Evolutionary conservation across 164 flowering plant species (phyloP).

Genomic region (Liquidambar formosana): DNA sequence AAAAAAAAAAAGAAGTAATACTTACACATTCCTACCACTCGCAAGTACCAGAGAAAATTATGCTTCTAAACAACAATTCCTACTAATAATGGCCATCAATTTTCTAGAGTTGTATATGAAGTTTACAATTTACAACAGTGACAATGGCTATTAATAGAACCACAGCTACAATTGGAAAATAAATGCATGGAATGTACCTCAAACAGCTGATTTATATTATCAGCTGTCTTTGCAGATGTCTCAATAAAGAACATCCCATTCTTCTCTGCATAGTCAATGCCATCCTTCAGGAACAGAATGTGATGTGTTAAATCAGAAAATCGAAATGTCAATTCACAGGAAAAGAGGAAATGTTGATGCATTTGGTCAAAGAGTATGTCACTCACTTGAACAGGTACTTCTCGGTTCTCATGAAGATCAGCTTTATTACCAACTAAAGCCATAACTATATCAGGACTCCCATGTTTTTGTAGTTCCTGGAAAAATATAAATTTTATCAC

Average conservation of each 20-base stretch:
- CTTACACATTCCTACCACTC: too few relatives aligned
- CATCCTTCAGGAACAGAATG: slow-evolving; percentile 62
- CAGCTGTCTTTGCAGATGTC: slow-evolving; percentile 99
- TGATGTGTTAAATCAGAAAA: not conserved
- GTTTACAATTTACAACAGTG: not conserved
- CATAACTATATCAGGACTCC: slow-evolving; percentile 91
- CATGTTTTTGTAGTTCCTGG: slow-evolving; percentile 97
- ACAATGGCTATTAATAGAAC: not conserved
- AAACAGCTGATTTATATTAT: slow-evolving; percentile 93
- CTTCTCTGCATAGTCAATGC: slow-evolving; percentile 85
- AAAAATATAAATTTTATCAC: not conserved
- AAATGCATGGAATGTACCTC: slow-evolving; percentile 52
- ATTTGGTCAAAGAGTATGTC: not conserved
- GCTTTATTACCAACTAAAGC: slow-evolving; percentile 99
- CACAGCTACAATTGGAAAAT: not conserved
- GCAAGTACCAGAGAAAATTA: too few relatives aligned
- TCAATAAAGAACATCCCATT: slow-evolving; percentile 98
- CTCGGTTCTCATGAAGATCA: slow-evolving; percentile 86
- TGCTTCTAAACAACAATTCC: too few relatives aligned
- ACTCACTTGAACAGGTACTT: slow-evolving; percentile 76
- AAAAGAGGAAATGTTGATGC: not conserved
- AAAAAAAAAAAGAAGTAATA: too few relatives aligned
- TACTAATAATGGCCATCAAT: too few relatives aligned
- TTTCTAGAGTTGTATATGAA: not conserved
- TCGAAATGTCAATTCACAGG: not conserved